phyloP scores from a whole-genome alignment of 805 yeast species.

The Suhomyces canberraensis region DNA sequence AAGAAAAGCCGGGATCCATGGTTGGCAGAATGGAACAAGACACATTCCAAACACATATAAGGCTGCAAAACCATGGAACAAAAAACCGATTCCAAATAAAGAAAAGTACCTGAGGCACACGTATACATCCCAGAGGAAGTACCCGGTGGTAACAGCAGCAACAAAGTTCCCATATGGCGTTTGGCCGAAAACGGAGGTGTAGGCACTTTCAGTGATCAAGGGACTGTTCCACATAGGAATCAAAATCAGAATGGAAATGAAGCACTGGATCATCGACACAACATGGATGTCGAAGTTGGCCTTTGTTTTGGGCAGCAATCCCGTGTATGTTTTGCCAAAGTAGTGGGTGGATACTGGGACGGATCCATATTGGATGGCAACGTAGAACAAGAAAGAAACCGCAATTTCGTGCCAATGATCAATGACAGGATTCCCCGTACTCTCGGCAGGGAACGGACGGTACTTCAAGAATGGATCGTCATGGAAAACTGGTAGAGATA shows the following conservation, averaged over 20 bases:
- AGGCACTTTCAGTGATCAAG: constrained; percentile 31
- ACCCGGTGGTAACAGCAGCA: constrained; percentile 71
- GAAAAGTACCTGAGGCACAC: constrained; percentile 63
- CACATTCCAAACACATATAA: constrained; percentile 65
- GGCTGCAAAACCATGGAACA: constrained; percentile 82
- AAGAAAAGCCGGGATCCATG: constrained; percentile 79
- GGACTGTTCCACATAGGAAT: constrained; percentile 66
- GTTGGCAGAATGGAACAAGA: constrained; percentile 70
- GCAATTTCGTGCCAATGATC: constrained; percentile 78
- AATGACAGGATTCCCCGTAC: constrained; percentile 29
- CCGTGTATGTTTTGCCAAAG: constrained; percentile 55
- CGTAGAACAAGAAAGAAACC: constrained; percentile 59
- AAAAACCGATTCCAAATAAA: constrained; percentile 77
- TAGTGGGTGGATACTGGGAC: constrained; percentile 47
- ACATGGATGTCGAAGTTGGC: constrained; percentile 87
- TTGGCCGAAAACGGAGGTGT: constrained; percentile 51
- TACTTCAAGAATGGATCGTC: constrained; percentile 44
- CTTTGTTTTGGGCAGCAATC: constrained; percentile 43
- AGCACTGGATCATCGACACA: constrained; percentile 81
- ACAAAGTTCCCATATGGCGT: constrained; percentile 77
- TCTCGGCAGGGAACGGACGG: constrained; percentile 44
- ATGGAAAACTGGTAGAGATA: constrained; percentile 21
- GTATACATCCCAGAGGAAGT: constrained; percentile 84
- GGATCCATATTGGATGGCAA: constrained; percentile 48
- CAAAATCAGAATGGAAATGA: constrained; percentile 57